Evolutionary conservation across 139 green algal species (phyloP).

Genomic region (Tetradesmus lagerheimii): DNA sequence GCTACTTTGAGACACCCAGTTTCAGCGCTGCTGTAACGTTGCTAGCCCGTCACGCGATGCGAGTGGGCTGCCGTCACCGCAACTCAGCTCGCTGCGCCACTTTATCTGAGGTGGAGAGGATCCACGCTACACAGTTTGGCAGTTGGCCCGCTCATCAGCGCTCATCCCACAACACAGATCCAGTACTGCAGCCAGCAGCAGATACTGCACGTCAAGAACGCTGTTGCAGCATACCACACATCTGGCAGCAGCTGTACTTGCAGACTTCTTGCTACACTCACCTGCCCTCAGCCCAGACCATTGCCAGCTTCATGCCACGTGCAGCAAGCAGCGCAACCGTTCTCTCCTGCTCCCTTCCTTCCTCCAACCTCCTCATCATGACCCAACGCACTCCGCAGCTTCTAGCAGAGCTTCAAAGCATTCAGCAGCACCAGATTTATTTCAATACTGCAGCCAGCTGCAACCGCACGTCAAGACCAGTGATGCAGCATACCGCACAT

Average conservation of each 20-base stretch:
- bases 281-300: conserved; percentile 75
- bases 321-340: conserved; percentile 50
- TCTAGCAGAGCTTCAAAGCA: conserved; percentile 55
- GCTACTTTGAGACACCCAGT: no score
- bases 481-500: no score
- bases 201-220: no score
- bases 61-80: no score
- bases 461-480: no score
- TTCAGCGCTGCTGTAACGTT: no score
- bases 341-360: conserved; percentile 47
- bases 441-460: conserved; percentile 55
- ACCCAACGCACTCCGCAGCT: conserved; percentile 78
- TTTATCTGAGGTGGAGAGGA: no score
- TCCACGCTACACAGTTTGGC: no score
- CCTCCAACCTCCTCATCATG: conserved; percentile 88
- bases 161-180: conserved; percentile 77
- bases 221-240: no score
- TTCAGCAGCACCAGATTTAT: not conserved
- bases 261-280: not conserved
- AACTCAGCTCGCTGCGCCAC: no score
- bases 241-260: no score
- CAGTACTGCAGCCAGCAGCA: conserved; percentile 55
- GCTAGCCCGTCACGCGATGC: no score
- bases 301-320: conserved; percentile 49
- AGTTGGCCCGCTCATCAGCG: conserved; percentile 35